Evolutionary conservation across 2,329 filamentous ascomycete genomes (phyloP).

Genomic region (Diaporthe velutina): DNA sequence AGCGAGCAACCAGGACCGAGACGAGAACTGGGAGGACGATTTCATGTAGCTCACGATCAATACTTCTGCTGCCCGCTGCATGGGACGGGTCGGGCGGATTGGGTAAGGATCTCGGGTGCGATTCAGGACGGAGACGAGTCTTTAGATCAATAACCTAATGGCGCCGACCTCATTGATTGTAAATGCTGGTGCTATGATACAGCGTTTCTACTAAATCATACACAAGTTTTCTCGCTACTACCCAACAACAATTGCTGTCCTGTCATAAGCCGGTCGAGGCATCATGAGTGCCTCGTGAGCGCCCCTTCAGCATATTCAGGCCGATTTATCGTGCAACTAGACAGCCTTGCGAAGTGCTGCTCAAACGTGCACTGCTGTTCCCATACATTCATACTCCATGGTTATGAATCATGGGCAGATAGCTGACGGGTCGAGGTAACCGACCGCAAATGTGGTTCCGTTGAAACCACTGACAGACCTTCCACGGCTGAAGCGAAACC

Average conservation of each 20-base stretch:
- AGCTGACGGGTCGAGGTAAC: neutral
- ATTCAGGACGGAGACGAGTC: neutral
- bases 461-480: neutral
- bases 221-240: neutral
- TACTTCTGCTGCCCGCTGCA: no score
- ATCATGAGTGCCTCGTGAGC: no score
- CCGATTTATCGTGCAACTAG: neutral
- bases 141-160: neutral
- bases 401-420: neutral
- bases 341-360: neutral
- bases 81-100: neutral
- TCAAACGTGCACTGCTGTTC: neutral
- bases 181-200: neutral
- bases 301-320: neutral
- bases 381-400: neutral
- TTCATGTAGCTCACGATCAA: constrained; percentile 77
- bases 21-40: constrained; percentile 85
- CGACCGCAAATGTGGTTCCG: neutral
- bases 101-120: no score
- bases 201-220: neutral
- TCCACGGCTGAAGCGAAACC: no score
- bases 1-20: constrained; percentile 88
- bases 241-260: neutral
- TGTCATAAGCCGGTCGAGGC: neutral
- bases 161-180: no score